Evolutionary conservation across 257 asterid species (phyloP).

Genomic region (Lavandula angustifolia): DNA sequence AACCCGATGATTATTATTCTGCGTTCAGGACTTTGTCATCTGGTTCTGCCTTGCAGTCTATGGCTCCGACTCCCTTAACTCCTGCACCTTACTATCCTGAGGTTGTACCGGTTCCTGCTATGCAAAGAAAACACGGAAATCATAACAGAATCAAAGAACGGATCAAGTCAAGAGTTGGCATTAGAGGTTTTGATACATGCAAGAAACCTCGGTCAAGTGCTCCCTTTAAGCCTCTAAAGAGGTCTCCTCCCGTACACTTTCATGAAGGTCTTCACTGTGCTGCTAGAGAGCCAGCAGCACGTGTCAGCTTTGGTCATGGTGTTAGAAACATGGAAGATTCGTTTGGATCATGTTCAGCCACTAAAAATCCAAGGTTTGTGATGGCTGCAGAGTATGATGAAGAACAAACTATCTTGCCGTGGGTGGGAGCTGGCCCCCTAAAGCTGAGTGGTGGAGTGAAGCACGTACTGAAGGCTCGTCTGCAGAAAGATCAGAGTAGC

Average conservation of each 20-base stretch:
- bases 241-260: conserved; percentile 35
- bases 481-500: conserved; percentile 36
- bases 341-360: conserved; percentile 33
- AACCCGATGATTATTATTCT: conserved; percentile 34
- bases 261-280: conserved; percentile 36
- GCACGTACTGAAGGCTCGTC: conserved; percentile 47
- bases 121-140: conserved; percentile 34
- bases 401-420: conserved; percentile 8
- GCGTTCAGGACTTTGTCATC: conserved; percentile 28
- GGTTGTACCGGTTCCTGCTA: conserved; percentile 29
- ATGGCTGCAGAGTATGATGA: conserved; percentile 30
- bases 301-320: conserved; percentile 26
- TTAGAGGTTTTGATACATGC: conserved; percentile 31
- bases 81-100: conserved; percentile 39
- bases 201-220: conserved; percentile 38
- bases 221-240: conserved; percentile 38
- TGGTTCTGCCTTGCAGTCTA: conserved; percentile 32
- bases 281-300: conserved; percentile 25
- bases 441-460: conserved; percentile 48
- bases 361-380: conserved; percentile 21
- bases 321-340: conserved; percentile 25
- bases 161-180: conserved; percentile 28
- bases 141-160: conserved; percentile 33
- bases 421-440: conserved; percentile 39
- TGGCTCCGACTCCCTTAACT: conserved; percentile 27